A percentile compares a stretch with the other conserved stretches of the same genome.
Evolutionary conservation across 2,329 filamentous ascomycete species (phyloP).

Genomic region (Colletotrichum gloeosporioides): DNA sequence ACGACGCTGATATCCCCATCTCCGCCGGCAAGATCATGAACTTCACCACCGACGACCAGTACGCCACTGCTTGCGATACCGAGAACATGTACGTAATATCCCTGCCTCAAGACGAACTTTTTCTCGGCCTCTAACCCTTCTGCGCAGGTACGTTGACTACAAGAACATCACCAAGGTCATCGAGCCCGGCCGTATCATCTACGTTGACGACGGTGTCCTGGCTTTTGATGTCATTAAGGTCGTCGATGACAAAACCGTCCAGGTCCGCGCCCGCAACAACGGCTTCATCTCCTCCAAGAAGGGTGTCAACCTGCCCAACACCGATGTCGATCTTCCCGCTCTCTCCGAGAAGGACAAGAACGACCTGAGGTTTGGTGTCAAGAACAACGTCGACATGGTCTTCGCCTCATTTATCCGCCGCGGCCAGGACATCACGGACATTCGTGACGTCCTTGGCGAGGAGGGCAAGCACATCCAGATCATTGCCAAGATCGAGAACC

Average conservation of each 20-base stretch:
- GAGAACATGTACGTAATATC: conserved; percentile 81
- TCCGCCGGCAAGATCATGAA: conserved; percentile 84
- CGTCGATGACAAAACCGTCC: conserved; percentile 86
- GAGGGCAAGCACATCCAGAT: conserved; percentile 98
- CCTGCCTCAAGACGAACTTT: neutral
- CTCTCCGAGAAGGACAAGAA: conserved; percentile 98
- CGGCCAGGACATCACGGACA: conserved; percentile 89
- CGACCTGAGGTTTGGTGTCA: conserved; percentile 93
- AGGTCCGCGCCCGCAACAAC: conserved; percentile 90
- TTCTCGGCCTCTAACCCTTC: neutral
- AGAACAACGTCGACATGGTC: conserved; percentile 99
- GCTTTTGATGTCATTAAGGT: conserved; percentile 93
- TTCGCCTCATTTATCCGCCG: conserved; percentile 98
- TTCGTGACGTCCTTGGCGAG: conserved; percentile 88
- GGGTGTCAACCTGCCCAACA: conserved; percentile 98
- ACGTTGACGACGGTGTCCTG: conserved; percentile 97
- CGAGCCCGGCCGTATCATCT: conserved; percentile 87
- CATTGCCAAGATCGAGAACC: conserved; percentile 99
- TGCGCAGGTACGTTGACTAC: conserved; percentile 89
- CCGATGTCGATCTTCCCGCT: conserved; percentile 95
- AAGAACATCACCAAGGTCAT: conserved; percentile 99
- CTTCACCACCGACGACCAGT: conserved; percentile 96
- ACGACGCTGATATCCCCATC: conserved; percentile 90
- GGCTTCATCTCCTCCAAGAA: conserved; percentile 99
- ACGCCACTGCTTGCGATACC: conserved; percentile 82